These are phyloP conservation scores for Starmerella khaoyaiensis DNA, from an alignment of 805 yeast species.

Conservation along the genomic window DNA sequence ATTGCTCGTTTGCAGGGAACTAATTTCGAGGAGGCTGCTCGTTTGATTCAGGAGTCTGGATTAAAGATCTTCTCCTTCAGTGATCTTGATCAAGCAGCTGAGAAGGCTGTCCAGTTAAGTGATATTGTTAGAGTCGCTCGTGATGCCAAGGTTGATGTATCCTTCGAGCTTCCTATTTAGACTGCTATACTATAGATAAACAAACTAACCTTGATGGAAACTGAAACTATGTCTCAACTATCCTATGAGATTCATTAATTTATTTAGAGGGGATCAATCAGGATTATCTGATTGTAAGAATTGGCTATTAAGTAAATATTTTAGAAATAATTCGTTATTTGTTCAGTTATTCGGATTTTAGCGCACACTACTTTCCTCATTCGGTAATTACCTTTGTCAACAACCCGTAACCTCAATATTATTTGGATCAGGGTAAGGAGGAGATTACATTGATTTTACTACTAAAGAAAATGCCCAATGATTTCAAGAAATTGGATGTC, in stretches of 20 bases:
- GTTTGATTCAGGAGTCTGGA: slow-evolving; percentile 76
- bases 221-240: background rate
- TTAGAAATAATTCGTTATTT: no score
- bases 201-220: background rate
- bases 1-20: slow-evolving; percentile 99
- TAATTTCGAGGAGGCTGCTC: slow-evolving; percentile 77
- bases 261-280: no score
- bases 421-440: no score
- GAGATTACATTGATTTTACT: no score
- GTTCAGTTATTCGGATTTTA: no score
- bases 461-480: no score
- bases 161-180: slow-evolving; percentile 37
- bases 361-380: no score
- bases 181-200: background rate
- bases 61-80: slow-evolving; percentile 81
- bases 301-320: no score
- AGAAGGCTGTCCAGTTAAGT: slow-evolving; percentile 74
- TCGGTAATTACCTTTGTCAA: no score
- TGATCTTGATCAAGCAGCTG: slow-evolving; percentile 95
- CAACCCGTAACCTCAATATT: no score
- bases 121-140: slow-evolving; percentile 37
- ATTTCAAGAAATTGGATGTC: slow-evolving; percentile 17
- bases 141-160: slow-evolving; percentile 37
- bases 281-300: no score
- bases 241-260: no score